Evolutionary conservation across 2,329 filamentous ascomycete genomes (phyloP), one percentile per base, ranked within the genome.

Genomic region (Cladosporium oxysporum): DNA sequence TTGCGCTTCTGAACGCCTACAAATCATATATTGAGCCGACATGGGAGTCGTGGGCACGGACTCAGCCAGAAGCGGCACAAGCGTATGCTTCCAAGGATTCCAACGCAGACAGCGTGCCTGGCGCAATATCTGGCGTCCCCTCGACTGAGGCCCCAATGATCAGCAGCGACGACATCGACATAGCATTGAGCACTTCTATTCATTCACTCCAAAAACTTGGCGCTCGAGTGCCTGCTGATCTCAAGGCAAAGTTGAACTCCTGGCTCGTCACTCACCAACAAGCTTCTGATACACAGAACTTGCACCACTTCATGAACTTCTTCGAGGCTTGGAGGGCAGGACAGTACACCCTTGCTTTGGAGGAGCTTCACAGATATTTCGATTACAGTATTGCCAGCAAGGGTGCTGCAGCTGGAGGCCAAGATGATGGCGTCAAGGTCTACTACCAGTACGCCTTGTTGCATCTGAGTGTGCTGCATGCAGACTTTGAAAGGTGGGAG

Each of bases 381-480:
- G 95, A 99, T 77, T 97, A 97, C 78, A 95, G 93, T 1, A 72
- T 78, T 31, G 72, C 74, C 18, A 69, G 69, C 14, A 69, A 71
- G 33, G 66, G 53, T 23, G 62, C 47, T 64, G 70, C 58, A 37
- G 50, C 59, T 65, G 67, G 71, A 64, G 18, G 71, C 68, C 31
- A 69, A 73, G 68, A 66, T 65, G 49, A 66, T 31, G 66, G 68
- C 18, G 91, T 96, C 72, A 89, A 91, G 28, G 86, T 91, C 5
- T 93, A 93, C 72, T 98, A 99, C 74, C 95, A 98, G 75, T 97
- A 97, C 75, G 95, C 95, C 0, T 81, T 98, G 16, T 88, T 99
- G 75, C 97, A 97, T 74, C 85, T 97, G 66, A 94, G 93, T 3
- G 92, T 97, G 37, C 85, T 98, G 5, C 94, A 99, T 75, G 92